Percentiles rank a stretch among this genome's conserved stretches.
Evolutionary conservation across 2,329 filamentous ascomycete genomes (phyloP).

Genomic region (Scedosporium boydii): DNA sequence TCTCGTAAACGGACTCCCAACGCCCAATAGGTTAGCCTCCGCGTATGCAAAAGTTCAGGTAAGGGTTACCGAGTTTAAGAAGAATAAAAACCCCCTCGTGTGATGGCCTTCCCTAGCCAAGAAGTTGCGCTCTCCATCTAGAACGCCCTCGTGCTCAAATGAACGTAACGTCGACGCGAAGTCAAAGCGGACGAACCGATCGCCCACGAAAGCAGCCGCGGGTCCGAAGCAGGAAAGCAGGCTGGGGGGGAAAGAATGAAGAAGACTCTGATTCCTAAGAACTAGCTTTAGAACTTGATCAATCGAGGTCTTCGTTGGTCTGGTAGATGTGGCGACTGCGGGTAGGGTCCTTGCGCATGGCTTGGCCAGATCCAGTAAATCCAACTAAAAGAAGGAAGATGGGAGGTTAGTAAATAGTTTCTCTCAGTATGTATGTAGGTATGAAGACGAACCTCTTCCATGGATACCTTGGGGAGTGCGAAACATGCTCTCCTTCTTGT

Average conservation of each 20-base stretch:
- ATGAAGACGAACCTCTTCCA: constrained; percentile 60
- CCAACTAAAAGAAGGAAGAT: constrained; percentile 54
- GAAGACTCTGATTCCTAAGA: background rate
- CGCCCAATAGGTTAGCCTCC: constrained; percentile 3
- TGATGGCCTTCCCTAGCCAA: background rate
- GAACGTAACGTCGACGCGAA: too few species aligned
- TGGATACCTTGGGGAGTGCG: constrained; percentile 79
- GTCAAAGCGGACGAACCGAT: too few species aligned
- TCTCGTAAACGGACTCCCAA: background rate
- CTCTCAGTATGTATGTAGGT: background rate
- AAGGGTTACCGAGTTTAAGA: constrained; percentile 3
- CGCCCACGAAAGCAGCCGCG: background rate
- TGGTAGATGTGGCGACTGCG: constrained; percentile 80
- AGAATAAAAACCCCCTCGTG: background rate
- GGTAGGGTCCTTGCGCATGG: constrained; percentile 86
- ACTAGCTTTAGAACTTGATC: constrained; percentile 22
- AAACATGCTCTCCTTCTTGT: constrained; percentile 95
- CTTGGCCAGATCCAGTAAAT: constrained; percentile 89
- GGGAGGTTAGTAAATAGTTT: constrained; percentile 12
- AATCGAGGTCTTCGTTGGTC: constrained; percentile 64
- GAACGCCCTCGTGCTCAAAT: background rate
- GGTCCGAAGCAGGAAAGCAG: background rate
- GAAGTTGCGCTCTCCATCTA: background rate
- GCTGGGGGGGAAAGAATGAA: background rate
- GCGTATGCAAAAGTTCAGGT: background rate